Evolutionary conservation across 768 basidiomycete species (phyloP).

Genomic region (Leccinum boreale): DNA sequence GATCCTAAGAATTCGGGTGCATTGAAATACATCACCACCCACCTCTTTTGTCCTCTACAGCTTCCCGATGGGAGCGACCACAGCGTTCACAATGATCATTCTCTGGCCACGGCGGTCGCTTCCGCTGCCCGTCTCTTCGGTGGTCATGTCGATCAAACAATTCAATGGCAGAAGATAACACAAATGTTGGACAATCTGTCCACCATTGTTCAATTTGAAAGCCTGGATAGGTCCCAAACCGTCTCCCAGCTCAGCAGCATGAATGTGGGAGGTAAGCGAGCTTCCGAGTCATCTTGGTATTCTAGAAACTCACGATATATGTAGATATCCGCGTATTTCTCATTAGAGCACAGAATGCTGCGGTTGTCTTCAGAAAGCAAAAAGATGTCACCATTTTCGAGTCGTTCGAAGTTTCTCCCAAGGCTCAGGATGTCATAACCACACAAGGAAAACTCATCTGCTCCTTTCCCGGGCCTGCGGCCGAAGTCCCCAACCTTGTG

Average conservation of each 20-base stretch:
- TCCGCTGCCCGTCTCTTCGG: conserved; percentile 15
- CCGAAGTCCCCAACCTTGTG: conserved; percentile 30
- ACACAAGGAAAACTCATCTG: conserved; percentile 40
- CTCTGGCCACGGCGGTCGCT: conserved; percentile 21
- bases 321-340: conserved; percentile 38
- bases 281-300: neutral
- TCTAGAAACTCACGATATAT: neutral
- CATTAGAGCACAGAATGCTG: conserved; percentile 46
- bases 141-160: neutral
- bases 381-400: conserved; percentile 33
- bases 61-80: conserved; percentile 33
- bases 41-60: conserved; percentile 40
- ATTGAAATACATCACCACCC: conserved; percentile 32
- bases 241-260: conserved; percentile 8
- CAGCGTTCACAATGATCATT: conserved; percentile 15
- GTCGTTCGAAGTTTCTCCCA: conserved; percentile 43
- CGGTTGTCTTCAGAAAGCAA: conserved; percentile 35
- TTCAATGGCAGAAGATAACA: neutral
- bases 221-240: conserved; percentile 5
- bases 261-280: conserved; percentile 4
- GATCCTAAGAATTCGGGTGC: neutral
- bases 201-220: conserved; percentile 5
- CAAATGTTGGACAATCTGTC: neutral
- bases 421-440: conserved; percentile 31
- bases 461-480: conserved; percentile 43